These are phyloP conservation scores for Backusella circina DNA, from an alignment of 192 early-diverging fungal genomes.

Conservation along the genomic window DNA sequence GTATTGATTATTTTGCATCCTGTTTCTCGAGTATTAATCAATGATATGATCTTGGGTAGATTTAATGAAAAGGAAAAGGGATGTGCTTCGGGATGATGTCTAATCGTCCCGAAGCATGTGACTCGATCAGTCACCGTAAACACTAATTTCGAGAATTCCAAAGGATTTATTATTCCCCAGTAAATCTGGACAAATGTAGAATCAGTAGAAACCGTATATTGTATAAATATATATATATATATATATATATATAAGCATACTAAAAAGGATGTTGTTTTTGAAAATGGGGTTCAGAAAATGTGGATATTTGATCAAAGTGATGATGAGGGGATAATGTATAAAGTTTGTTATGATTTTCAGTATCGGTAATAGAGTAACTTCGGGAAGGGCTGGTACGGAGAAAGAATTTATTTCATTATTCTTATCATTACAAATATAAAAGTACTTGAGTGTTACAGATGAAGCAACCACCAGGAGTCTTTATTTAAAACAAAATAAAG, in stretches of 20 bases:
- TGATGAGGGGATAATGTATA: neutral
- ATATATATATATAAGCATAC: neutral
- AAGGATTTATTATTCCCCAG: neutral
- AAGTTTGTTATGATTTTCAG: slow-evolving; percentile 1
- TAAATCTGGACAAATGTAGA: neutral
- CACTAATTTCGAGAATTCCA: neutral
- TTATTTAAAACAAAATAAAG: no score
- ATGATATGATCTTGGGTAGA: neutral
- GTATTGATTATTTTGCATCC: neutral
- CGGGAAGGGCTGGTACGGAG: neutral
- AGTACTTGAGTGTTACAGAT: neutral
- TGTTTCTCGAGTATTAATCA: neutral
- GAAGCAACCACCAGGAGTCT: neutral
- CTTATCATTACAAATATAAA: neutral
- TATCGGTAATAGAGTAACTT: neutral
- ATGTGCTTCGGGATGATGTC: neutral
- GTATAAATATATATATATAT: neutral
- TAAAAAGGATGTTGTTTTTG: neutral
- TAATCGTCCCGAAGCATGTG: neutral
- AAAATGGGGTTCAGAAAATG: neutral
- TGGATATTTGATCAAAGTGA: neutral
- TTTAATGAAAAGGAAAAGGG: neutral
- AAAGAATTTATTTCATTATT: slow-evolving; percentile 1
- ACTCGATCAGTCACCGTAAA: neutral
- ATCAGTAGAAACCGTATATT: neutral